phyloP scores from a whole-genome alignment of 192 early-diverging fungal genomes.

The Haplosporangium gracile region DNA sequence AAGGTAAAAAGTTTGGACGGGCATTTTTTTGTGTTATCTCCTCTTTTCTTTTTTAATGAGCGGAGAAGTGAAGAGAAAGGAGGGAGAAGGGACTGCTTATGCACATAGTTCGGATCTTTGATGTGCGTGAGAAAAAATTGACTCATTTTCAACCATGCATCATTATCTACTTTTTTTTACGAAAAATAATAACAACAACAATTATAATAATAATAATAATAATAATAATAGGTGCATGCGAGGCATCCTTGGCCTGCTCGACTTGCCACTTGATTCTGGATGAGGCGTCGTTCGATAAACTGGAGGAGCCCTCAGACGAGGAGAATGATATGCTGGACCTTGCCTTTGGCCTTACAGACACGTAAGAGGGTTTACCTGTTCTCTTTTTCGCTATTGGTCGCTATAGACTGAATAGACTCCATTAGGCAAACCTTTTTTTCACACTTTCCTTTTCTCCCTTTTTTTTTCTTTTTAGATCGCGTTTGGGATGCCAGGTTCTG shows the following conservation, averaged over 20 bases:
- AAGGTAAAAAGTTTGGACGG: slow-evolving; percentile 68
- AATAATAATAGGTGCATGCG: slow-evolving; percentile 82
- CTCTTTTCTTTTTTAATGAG: neutral
- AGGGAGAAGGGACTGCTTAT: neutral
- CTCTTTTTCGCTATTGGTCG: neutral
- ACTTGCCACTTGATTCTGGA: slow-evolving; percentile 96
- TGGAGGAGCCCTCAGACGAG: slow-evolving; percentile 96
- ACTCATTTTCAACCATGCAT: neutral
- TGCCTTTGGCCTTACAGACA: slow-evolving; percentile 96
- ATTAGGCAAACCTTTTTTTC: neutral
- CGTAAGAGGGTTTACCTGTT: slow-evolving; percentile 64
- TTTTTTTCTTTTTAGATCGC: slow-evolving; percentile 72
- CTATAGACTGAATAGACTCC: neutral
- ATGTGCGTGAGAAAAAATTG: slow-evolving; percentile 1
- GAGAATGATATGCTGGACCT: slow-evolving; percentile 99
- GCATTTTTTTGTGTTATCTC: neutral
- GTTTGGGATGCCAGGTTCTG: slow-evolving; percentile 93
- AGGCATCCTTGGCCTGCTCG: slow-evolving; percentile 94
- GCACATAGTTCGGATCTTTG: neutral
- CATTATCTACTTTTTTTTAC: neutral
- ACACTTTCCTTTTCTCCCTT: neutral
- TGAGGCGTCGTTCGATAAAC: slow-evolving; percentile 81
- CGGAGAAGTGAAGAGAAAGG: too few relatives aligned
- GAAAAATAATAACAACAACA: neutral
- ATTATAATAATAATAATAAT: slow-evolving; percentile 17